Conservation (phyloP, 140 eudicot genomes). For the Ambrosia hybrid region DNA sequence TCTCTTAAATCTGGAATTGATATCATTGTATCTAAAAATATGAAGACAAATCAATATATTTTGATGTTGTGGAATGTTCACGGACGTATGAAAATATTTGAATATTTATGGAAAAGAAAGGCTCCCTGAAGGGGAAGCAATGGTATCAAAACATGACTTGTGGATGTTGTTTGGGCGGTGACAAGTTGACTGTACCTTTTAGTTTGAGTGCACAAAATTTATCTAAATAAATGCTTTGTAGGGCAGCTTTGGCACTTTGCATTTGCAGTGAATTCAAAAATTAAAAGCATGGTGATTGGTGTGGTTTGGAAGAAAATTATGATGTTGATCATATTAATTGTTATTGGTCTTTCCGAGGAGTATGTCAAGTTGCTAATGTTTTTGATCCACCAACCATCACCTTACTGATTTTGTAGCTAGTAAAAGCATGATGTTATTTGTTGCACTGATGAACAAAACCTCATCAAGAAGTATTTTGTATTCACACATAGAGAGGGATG, state of each 20-base stretch:
- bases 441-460: slow-evolving; percentile 6
- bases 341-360: too few species aligned
- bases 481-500: not conserved
- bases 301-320: slow-evolving; percentile 1
- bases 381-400: too few species aligned
- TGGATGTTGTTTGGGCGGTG: slow-evolving; percentile 17
- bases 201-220: slow-evolving; percentile 18
- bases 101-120: slow-evolving; percentile 1
- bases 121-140: slow-evolving; percentile 16
- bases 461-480: not conserved
- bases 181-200: slow-evolving; percentile 17
- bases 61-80: slow-evolving; percentile 5
- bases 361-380: too few species aligned
- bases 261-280: not conserved
- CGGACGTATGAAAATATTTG: not conserved
- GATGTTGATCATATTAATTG: too few species aligned
- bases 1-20: not conserved
- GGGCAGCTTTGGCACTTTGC: slow-evolving; percentile 32
- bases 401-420: not conserved
- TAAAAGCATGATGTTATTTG: slow-evolving; percentile 9
- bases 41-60: slow-evolving; percentile 4
- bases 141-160: slow-evolving; percentile 14
- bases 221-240: slow-evolving; percentile 22
- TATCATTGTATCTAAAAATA: not conserved
- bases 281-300: slow-evolving; percentile 9